A percentile compares a stretch with the other conserved stretches of the same genome.
Evolutionary conservation across 345 rosid genomes (phyloP).

Genomic region (Salix purpurea): DNA sequence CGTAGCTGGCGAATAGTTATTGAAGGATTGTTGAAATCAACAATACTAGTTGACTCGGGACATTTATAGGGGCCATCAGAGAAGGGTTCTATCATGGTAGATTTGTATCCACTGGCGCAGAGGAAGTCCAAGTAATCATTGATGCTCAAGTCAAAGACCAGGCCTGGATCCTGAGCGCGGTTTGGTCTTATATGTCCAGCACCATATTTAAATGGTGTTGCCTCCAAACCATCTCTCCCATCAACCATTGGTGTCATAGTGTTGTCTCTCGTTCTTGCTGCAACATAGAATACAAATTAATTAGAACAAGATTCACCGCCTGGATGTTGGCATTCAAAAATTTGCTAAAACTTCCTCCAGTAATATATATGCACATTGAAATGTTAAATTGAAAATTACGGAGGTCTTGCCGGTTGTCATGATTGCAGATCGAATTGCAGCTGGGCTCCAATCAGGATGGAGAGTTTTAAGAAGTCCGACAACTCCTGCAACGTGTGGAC

Average conservation of each 20-base stretch:
- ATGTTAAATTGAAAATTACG: neutral
- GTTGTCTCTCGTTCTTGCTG: constrained; percentile 65
- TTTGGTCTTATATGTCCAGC: constrained; percentile 76
- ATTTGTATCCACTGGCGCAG: constrained; percentile 60
- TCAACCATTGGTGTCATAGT: constrained; percentile 32
- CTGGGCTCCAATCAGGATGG: constrained; percentile 48
- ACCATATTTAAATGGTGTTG: constrained; percentile 60
- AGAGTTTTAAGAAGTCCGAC: constrained; percentile 45
- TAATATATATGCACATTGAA: too few species aligned
- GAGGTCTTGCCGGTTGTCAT: constrained; percentile 43
- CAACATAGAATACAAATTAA: neutral
- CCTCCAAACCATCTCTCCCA: constrained; percentile 19
- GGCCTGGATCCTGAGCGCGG: constrained; percentile 64
- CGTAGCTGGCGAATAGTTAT: constrained; percentile 41
- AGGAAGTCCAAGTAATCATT: constrained; percentile 65
- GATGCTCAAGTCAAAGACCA: constrained; percentile 52
- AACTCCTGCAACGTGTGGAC: constrained; percentile 56
- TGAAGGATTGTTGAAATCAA: constrained; percentile 74
- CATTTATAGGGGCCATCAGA: constrained; percentile 33
- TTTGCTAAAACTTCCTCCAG: too few species aligned
- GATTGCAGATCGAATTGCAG: constrained; percentile 63
- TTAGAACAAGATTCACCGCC: neutral
- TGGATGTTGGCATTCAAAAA: neutral
- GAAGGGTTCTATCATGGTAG: constrained; percentile 28
- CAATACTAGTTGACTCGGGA: constrained; percentile 31